Base-by-base conservation (phyloP, 305 asterid genomes). In the Fraxinus platypoda region DNA sequence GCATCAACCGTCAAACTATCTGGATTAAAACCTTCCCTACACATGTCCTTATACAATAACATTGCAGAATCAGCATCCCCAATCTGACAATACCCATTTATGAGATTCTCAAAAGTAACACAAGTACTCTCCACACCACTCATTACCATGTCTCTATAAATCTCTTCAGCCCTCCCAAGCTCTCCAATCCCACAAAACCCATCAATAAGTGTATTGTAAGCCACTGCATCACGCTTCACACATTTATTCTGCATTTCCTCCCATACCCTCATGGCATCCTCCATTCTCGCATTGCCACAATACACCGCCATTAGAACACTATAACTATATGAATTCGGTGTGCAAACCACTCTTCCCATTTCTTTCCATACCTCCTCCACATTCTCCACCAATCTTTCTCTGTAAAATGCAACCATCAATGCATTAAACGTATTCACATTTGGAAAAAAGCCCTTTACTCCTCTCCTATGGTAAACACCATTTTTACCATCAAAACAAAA, bases 301-400 rank as follows among this genome's bases (percentile, higher is more conserved):
- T 91, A 91, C 0, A 87, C 80, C 4, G 94, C 88, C 93, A 95
- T 91, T 82, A 93, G 59, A 78, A 91, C 86, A 46, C 90, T 88
- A 79, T 87, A 94, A 70, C 97, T 89, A 85, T 89, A 92, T 6
- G 86, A 37, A 89, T 94, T 92, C 2, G 96, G 96, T 75, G 23
- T 78, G 82, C 92, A 91, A 6, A 87, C 86, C 30, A 81, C 38
- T 30, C 77, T 79, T 30, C 1, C 81, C 86, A 94, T 90, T 85
- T 94, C 98, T 74, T 85, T 79, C 99, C 98, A 92, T 43, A 94
- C 88, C 85, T 86, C 90, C 86, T 91, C 92, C 59, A 94, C 95
- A 83, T 86, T 90, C 78, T 88, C 92, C 80, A 89, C 88, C 84
- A 91, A 84, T 5, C 95, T 98, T 68, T 90, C 95, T 75, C 97